Percentiles rank a stretch among this genome's conserved stretches.
Evolutionary conservation across 345 rosid genomes (phyloP).

Genomic region (Hibiscus trionum): DNA sequence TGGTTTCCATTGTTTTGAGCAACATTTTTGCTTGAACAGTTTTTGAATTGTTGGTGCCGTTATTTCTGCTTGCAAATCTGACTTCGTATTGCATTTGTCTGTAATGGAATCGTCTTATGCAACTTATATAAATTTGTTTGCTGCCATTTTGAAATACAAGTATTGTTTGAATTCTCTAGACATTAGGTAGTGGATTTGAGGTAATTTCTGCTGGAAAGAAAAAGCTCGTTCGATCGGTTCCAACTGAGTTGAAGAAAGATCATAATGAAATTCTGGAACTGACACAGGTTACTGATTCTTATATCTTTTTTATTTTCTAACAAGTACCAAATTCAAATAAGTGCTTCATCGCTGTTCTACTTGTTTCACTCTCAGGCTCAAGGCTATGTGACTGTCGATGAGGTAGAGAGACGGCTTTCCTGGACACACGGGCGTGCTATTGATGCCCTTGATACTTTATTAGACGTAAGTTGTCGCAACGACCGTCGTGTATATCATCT

Average conservation of each 20-base stretch:
- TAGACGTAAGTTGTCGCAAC: slow-evolving; percentile 43
- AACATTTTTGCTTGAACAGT: background rate
- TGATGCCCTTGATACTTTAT: slow-evolving; percentile 66
- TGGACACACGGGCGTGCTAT: slow-evolving; percentile 85
- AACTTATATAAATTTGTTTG: background rate
- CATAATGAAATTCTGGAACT: slow-evolving; percentile 84
- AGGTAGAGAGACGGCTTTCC: slow-evolving; percentile 58
- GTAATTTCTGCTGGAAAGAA: slow-evolving; percentile 80
- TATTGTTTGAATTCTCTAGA: slow-evolving; percentile 25
- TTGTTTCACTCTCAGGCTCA: slow-evolving; percentile 44
- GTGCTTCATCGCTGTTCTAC: background rate
- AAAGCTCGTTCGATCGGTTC: slow-evolving; percentile 84
- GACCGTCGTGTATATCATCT: background rate
- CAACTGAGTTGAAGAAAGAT: slow-evolving; percentile 88
- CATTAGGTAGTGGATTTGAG: slow-evolving; percentile 82
- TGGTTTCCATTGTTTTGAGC: background rate
- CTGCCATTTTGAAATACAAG: background rate
- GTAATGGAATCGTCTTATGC: background rate
- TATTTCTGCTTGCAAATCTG: background rate
- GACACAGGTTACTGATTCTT: slow-evolving; percentile 50
- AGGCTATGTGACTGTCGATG: slow-evolving; percentile 82
- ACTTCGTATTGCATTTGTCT: background rate
- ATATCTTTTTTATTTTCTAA: background rate
- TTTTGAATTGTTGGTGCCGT: background rate
- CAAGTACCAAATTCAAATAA: slow-evolving; percentile 2